These are phyloP conservation scores for Starmerella powellii DNA, from an alignment of 805 yeast species.

Conservation along the genomic window DNA sequence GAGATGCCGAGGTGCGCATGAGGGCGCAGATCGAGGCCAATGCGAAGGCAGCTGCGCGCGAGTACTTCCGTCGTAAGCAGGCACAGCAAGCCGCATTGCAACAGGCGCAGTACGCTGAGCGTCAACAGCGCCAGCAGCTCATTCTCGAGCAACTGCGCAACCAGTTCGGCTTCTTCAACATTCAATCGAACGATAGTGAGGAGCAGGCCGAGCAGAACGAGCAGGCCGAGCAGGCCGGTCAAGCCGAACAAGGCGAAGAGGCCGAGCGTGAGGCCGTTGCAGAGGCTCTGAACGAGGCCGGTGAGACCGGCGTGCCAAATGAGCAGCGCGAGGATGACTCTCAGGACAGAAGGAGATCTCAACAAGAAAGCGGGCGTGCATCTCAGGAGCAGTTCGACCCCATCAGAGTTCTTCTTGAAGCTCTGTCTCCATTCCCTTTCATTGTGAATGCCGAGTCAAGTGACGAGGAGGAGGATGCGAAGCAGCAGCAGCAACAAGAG, in stretches of 20 bases:
- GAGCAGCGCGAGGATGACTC: no score
- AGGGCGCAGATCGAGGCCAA: conserved; percentile 9
- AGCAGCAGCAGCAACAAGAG: neutral
- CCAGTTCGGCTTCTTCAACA: conserved; percentile 11
- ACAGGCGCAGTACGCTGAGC: conserved; percentile 14
- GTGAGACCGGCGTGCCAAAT: no score
- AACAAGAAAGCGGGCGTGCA: no score
- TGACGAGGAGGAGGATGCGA: conserved; percentile 10
- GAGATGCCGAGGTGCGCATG: conserved; percentile 1
- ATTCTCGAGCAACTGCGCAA: conserved; percentile 15
- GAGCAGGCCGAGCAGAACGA: neutral
- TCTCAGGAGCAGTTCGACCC: conserved; percentile 4
- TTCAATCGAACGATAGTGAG: no score
- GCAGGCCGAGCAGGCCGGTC: neutral
- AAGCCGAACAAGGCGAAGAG: no score
- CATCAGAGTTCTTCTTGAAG: conserved; percentile 11
- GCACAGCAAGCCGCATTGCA: conserved; percentile 9
- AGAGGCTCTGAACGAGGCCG: no score
- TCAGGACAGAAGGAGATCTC: no score
- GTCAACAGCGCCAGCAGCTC: conserved; percentile 12
- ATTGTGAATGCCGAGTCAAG: conserved; percentile 13
- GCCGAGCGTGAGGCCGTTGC: no score
- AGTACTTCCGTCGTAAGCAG: conserved; percentile 10
- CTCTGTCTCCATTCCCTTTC: conserved; percentile 13
- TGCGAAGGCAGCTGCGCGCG: conserved; percentile 16